Evolutionary conservation across 1,139 yeast genomes (phyloP).

Genomic region (Debaryomycetaceae sp.): DNA sequence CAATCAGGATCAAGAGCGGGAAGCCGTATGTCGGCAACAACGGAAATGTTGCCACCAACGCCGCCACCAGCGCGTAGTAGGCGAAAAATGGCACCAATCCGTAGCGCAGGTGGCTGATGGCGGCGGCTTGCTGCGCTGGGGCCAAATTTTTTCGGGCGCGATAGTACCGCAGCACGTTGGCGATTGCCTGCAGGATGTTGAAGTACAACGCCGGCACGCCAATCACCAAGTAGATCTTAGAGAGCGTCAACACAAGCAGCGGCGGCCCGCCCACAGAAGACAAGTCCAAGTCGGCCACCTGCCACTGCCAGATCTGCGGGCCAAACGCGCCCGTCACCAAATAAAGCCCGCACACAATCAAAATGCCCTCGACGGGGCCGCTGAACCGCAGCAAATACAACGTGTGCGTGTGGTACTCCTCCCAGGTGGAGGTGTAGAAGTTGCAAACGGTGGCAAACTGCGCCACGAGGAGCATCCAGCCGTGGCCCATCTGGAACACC

Average conservation of each 20-base stretch:
- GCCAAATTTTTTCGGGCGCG: constrained; percentile 13
- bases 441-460: constrained; percentile 79
- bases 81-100: constrained; percentile 70
- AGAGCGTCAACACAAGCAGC: constrained; percentile 25
- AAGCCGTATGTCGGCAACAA: constrained; percentile 45
- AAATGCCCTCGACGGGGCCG: constrained; percentile 94
- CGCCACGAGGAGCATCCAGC: constrained; percentile 55
- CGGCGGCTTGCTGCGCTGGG: constrained; percentile 1
- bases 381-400: constrained; percentile 74
- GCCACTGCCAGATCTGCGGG: constrained; percentile 59
- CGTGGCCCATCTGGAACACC: constrained; percentile 68
- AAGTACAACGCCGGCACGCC: constrained; percentile 60
- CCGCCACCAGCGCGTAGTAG: constrained; percentile 55
- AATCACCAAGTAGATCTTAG: constrained; percentile 41
- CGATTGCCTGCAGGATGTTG: constrained; percentile 69
- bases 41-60: constrained; percentile 45
- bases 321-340: constrained; percentile 66
- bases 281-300: constrained; percentile 30
- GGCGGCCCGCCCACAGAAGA: constrained; percentile 24
- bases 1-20: constrained; percentile 65
- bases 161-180: constrained; percentile 60
- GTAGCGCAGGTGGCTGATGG: constrained; percentile 37
- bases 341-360: constrained; percentile 56
- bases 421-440: constrained; percentile 93
- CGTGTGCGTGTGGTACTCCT: constrained; percentile 87